These are phyloP conservation scores for Datura wrightii DNA, from an alignment of 257 asterid genomes.

Conservation along the genomic window DNA sequence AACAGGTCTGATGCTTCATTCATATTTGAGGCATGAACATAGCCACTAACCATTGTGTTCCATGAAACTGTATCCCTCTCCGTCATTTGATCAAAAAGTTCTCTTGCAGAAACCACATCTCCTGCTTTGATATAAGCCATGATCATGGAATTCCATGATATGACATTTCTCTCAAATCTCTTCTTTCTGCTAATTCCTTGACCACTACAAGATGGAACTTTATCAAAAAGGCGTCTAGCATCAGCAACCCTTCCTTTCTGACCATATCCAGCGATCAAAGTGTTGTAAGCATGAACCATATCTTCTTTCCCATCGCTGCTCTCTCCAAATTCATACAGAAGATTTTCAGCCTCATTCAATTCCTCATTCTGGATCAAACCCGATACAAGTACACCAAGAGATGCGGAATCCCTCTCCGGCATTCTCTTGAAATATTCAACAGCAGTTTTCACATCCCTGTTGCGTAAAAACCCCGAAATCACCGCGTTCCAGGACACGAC, in stretches of 20 bases:
- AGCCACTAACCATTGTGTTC: slow-evolving; percentile 83
- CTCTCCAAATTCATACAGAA: slow-evolving; percentile 50
- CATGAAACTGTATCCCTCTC: slow-evolving; percentile 65
- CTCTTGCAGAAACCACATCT: slow-evolving; percentile 64
- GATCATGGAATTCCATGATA: slow-evolving; percentile 90
- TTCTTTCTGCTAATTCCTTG: slow-evolving; percentile 24
- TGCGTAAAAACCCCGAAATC: slow-evolving; percentile 70
- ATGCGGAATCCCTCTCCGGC: slow-evolving; percentile 70
- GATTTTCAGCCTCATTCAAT: slow-evolving; percentile 63
- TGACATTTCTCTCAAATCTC: slow-evolving; percentile 58
- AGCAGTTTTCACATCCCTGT: slow-evolving; percentile 65
- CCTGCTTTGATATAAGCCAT: slow-evolving; percentile 77
- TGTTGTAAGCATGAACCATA: slow-evolving; percentile 73
- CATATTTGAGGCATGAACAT: slow-evolving; percentile 61
- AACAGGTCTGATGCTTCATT: slow-evolving; percentile 69
- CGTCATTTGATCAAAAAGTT: slow-evolving; percentile 68
- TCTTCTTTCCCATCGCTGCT: slow-evolving; percentile 41
- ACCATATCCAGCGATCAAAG: slow-evolving; percentile 85
- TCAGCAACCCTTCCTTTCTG: slow-evolving; percentile 71
- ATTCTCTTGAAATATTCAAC: slow-evolving; percentile 59
- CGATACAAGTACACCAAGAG: slow-evolving; percentile 68
- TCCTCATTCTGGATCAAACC: slow-evolving; percentile 68
- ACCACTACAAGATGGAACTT: slow-evolving; percentile 44
- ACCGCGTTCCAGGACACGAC: slow-evolving; percentile 81
- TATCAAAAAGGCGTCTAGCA: slow-evolving; percentile 68